Percentiles rank a stretch among this genome's conserved stretches.
Evolutionary conservation across 208 protist species (phyloP).

Genomic region (Herpetomonas samuelpessoai): DNA sequence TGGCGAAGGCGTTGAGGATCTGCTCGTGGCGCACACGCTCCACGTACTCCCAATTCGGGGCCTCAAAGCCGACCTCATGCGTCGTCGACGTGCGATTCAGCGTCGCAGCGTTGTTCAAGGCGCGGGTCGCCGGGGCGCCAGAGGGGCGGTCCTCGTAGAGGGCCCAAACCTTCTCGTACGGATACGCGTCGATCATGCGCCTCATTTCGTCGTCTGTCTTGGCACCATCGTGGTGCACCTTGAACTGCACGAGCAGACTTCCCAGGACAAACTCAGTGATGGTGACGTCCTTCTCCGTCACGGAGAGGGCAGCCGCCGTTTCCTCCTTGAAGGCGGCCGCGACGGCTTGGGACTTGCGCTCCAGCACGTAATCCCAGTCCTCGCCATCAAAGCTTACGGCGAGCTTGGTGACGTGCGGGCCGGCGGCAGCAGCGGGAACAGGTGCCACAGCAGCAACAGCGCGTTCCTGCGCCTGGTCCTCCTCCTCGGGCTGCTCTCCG

Average conservation of each 20-base stretch:
- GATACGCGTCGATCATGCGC: slow-evolving; percentile 21
- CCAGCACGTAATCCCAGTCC: slow-evolving; percentile 39
- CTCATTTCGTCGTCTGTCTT: slow-evolving; percentile 17
- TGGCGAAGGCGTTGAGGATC: slow-evolving; percentile 20
- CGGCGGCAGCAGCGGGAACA: no score
- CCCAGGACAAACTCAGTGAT: slow-evolving; percentile 18
- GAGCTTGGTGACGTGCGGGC: slow-evolving; percentile 7
- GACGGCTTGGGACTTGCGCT: slow-evolving; percentile 16
- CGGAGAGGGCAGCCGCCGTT: slow-evolving; percentile 11
- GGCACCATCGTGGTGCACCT: slow-evolving; percentile 12
- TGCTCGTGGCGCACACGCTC: slow-evolving; percentile 12
- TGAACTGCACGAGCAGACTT: slow-evolving; percentile 22
- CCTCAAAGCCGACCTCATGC: slow-evolving; percentile 39
- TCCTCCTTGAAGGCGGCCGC: slow-evolving; percentile 18
- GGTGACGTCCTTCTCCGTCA: slow-evolving; percentile 12
- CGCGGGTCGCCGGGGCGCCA: background rate
- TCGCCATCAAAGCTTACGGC: slow-evolving; percentile 31
- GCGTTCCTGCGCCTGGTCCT: no score
- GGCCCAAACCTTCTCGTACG: slow-evolving; percentile 30
- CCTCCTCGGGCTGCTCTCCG: no score
- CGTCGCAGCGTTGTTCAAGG: background rate
- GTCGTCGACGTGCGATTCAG: slow-evolving; percentile 1
- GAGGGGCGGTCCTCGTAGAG: slow-evolving; percentile 24
- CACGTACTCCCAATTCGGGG: slow-evolving; percentile 21
- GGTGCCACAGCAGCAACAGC: no score